A percentile compares a stretch with the other conserved stretches of the same genome.
These are phyloP conservation scores for Phytophthora ohioensis DNA, from an alignment of 352 stramenopile species.

Conservation along the genomic window DNA sequence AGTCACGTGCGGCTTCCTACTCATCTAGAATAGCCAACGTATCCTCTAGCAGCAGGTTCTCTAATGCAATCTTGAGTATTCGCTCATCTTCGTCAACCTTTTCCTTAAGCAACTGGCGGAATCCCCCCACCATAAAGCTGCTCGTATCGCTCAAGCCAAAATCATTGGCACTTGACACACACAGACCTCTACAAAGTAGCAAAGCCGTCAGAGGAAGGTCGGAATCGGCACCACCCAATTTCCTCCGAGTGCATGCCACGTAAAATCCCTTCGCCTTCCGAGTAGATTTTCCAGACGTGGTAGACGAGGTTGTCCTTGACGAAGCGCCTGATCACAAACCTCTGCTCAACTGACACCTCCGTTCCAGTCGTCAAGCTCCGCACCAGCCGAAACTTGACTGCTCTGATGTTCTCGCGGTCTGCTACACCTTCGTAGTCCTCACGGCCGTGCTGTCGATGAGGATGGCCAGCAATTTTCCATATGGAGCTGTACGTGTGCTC, in stretches of 20 bases:
- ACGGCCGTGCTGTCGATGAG: constrained; percentile 13
- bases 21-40: constrained; percentile 4
- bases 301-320: not conserved
- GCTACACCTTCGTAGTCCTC: constrained; percentile 1
- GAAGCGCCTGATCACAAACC: constrained; percentile 7
- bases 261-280: constrained; percentile 14
- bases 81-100: constrained; percentile 3
- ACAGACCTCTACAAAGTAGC: not conserved
- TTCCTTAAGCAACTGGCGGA: constrained; percentile 5
- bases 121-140: not conserved
- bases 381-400: constrained; percentile 1
- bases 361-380: not conserved
- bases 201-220: not conserved
- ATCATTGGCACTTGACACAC: constrained; percentile 6
- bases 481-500: not conserved
- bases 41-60: constrained; percentile 1
- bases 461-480: constrained; percentile 9
- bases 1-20: not conserved
- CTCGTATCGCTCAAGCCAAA: not conserved
- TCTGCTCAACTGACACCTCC: constrained; percentile 4
- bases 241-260: constrained; percentile 13
- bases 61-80: not conserved
- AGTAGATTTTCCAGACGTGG: constrained; percentile 10
- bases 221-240: constrained; percentile 5
- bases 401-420: not conserved